These are phyloP conservation scores for Cyclotella baltica DNA, from an alignment of 108 stramenopile species.

Conservation along the genomic window DNA sequence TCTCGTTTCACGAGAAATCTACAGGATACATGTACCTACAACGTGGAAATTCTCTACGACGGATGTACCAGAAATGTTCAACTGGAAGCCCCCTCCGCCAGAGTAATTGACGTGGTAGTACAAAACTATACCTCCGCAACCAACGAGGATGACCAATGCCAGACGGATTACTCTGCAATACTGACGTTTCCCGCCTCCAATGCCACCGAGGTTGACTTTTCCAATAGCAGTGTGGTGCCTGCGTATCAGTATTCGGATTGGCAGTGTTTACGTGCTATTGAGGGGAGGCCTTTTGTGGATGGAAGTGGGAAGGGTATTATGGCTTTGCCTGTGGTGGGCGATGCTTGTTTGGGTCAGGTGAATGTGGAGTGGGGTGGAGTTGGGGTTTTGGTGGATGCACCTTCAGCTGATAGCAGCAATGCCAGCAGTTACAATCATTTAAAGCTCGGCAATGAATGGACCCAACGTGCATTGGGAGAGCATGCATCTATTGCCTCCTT, in stretches of 20 bases:
- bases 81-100: conserved; percentile 39
- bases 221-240: conserved; percentile 19
- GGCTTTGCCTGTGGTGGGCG: conserved; percentile 32
- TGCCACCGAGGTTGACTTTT: conserved; percentile 13
- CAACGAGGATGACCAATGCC: conserved; percentile 16
- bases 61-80: conserved; percentile 32
- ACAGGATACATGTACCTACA: conserved; percentile 45
- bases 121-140: conserved; percentile 17
- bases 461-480: conserved; percentile 63
- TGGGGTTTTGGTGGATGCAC: neutral
- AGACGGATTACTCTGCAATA: conserved; percentile 23
- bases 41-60: conserved; percentile 53
- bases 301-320: conserved; percentile 42
- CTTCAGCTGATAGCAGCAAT: conserved; percentile 4
- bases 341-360: neutral
- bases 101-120: conserved; percentile 34
- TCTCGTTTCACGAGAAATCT: conserved; percentile 4
- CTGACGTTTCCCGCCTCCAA: conserved; percentile 20
- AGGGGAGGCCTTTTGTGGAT: conserved; percentile 67
- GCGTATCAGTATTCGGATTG: conserved; percentile 7
- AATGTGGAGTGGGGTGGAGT: conserved; percentile 31
- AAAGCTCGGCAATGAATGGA: conserved; percentile 58
- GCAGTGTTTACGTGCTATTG: conserved; percentile 32
- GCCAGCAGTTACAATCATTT: conserved; percentile 16
- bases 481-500: conserved; percentile 74